phyloP scores from a whole-genome alignment of 1,284 basidiomycete species.

The Sporisorium exsertum region DNA sequence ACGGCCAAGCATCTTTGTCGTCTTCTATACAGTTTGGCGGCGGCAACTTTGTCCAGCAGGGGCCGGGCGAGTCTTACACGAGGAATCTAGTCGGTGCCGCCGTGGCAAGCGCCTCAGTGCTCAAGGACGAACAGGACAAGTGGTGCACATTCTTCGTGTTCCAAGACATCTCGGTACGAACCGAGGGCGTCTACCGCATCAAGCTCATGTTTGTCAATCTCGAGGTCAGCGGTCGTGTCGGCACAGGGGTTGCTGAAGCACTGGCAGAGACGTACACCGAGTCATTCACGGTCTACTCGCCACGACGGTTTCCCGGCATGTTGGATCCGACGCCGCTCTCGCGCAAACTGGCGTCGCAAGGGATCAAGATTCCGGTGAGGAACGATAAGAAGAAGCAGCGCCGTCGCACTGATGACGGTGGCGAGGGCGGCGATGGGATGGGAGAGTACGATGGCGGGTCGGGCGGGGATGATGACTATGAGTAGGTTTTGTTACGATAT shows the following conservation, averaged over 20 bases:
- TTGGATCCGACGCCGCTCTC: constrained; percentile 61
- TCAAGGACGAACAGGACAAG: constrained; percentile 60
- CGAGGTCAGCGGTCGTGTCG: constrained; percentile 54
- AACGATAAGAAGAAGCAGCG: constrained; percentile 62
- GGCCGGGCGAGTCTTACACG: constrained; percentile 54
- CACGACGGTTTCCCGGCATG: constrained; percentile 62
- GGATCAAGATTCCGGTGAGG: constrained; percentile 63
- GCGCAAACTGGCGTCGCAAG: constrained; percentile 62
- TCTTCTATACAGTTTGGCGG: constrained; percentile 28
- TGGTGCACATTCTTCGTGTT: constrained; percentile 65
- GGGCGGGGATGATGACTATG: constrained; percentile 47
- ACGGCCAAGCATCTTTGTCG: neutral
- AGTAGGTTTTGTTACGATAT: constrained; percentile 2
- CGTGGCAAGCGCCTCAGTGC: constrained; percentile 61
- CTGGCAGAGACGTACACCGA: constrained; percentile 63
- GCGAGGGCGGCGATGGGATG: constrained; percentile 21
- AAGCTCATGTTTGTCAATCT: constrained; percentile 62
- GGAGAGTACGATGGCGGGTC: constrained; percentile 44
- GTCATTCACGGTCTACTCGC: constrained; percentile 62
- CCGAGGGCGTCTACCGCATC: constrained; percentile 62
- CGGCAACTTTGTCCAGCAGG: constrained; percentile 21
- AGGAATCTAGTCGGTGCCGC: constrained; percentile 61
- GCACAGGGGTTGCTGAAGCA: constrained; percentile 54
- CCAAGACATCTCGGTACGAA: constrained; percentile 62
- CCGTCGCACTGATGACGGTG: constrained; percentile 29